Evolutionary conservation across 2,329 filamentous ascomycete genomes (phyloP).

Genomic region (Claviceps sorghi): DNA sequence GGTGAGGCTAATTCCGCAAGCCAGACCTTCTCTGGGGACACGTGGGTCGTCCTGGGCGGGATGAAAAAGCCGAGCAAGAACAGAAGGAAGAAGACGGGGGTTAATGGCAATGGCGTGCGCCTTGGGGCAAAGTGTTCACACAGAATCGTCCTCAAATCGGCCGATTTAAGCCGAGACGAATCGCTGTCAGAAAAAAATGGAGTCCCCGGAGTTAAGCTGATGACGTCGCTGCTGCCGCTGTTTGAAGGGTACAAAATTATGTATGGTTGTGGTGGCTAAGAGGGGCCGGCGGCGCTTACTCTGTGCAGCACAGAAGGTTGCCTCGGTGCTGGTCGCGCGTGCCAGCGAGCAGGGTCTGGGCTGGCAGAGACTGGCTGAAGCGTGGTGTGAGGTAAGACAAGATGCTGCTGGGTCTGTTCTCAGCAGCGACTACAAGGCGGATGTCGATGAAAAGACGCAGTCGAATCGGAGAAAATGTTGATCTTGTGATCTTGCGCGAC

Average conservation of each 20-base stretch:
- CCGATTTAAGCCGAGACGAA: constrained; percentile 2
- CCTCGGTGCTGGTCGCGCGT: not conserved
- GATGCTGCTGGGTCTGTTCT: constrained; percentile 6
- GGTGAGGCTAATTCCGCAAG: not conserved
- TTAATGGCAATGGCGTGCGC: constrained; percentile 35
- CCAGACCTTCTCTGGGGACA: not conserved
- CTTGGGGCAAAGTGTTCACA: constrained; percentile 25
- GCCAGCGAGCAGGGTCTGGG: not conserved
- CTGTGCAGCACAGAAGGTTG: not conserved
- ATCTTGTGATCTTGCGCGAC: constrained; percentile 4
- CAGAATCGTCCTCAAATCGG: constrained; percentile 12
- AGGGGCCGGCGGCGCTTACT: not conserved
- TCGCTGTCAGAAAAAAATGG: not conserved
- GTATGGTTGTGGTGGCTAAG: not conserved
- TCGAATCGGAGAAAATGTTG: not conserved
- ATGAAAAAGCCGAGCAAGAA: constrained; percentile 35
- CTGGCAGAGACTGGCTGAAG: constrained; percentile 4
- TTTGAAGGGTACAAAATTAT: not conserved
- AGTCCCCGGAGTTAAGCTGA: not conserved
- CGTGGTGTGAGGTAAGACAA: constrained; percentile 7
- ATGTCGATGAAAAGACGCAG: not conserved
- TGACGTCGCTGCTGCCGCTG: constrained; percentile 1
- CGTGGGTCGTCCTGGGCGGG: constrained; percentile 30
- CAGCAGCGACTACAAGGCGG: not conserved
- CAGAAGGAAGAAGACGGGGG: constrained; percentile 31